Base-by-base conservation (phyloP, 2,329 filamentous ascomycete species). In the Fusarium poae region DNA sequence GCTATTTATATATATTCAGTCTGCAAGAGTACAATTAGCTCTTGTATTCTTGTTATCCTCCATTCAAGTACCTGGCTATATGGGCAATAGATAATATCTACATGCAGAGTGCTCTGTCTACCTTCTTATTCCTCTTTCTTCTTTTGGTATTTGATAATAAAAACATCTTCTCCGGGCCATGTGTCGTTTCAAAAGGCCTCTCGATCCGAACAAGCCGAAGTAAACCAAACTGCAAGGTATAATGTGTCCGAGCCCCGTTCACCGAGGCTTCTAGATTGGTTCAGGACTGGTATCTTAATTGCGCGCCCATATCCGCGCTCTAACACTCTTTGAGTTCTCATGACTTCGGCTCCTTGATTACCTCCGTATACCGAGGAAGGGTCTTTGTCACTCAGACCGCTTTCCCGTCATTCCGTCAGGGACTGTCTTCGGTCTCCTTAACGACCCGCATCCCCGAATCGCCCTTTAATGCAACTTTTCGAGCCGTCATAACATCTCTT, bases 211-310 rank as follows among this genome's bases (percentile, higher is more conserved):
- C 25, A 50, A 49, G 37, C 48, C 32, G 42, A 44, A 45, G 40
- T 42, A 58, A 50, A 46, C 42, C 51, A 58, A 50, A 56, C 39
- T 63, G 25, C 29, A 29, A 62, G 60, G 65, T 57, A 68, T 68
- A 61, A 46, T 65, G 46, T 53, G 43, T 49, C 62, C 57, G 43
- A 57, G 51, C 34, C 40, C 32, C 42, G 16, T 48, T 48, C 52
- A 55, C 34, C 46, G 29, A 63, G 39, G 53, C 40, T 57, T 54
- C 34, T 30, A 42, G 21, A 48, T 58, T 40, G 29, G 50, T 40
- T 48, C 30, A 30, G 40, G 35, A 42, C 42, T 45, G 45, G 54
- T 61, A 62, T 62, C 39, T 59, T 40, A 51, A 39, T 39, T 44
- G 23, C 54, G 49, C 48, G 39, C 58, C 39, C 46, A 35, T 66